A percentile compares a stretch with the other conserved stretches of the same genome.
Conservation (phyloP, 495 filamentous ascomycete species). For the Patellaria atrata region DNA sequence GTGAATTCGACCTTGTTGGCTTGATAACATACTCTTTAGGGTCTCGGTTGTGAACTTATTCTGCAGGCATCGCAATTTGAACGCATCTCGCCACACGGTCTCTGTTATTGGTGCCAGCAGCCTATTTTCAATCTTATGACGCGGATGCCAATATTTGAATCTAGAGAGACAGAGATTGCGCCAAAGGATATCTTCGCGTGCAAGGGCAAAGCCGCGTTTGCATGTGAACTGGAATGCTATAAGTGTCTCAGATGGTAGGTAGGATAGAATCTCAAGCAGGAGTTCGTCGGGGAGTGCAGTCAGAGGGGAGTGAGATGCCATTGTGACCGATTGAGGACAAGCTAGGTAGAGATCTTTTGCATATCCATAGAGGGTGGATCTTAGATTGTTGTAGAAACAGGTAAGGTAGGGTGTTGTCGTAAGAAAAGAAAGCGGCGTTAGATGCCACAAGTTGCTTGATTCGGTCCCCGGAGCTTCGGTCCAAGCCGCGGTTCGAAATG, state of each 20-base stretch:
- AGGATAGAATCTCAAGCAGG: conserved; percentile 25
- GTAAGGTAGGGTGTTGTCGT: too few relatives aligned
- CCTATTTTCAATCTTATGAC: conserved; percentile 48
- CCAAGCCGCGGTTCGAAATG: too few relatives aligned
- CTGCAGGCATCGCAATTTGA: conserved; percentile 39
- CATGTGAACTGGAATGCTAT: conserved; percentile 43
- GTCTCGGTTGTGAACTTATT: conserved; percentile 41
- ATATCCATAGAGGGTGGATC: too few relatives aligned
- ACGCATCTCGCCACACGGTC: conserved; percentile 66
- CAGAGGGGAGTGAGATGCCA: conserved; percentile 11
- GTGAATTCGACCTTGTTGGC: conserved; percentile 51
- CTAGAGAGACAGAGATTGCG: conserved; percentile 50
- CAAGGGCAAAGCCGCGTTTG: conserved; percentile 47
- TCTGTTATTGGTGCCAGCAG: conserved; percentile 34
- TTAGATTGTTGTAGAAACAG: too few relatives aligned
- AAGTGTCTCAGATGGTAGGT: conserved; percentile 22
- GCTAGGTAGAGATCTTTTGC: too few relatives aligned
- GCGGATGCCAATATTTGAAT: conserved; percentile 59
- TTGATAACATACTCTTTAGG: conserved; percentile 55
- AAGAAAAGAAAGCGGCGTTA: too few relatives aligned
- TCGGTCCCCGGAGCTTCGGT: too few relatives aligned
- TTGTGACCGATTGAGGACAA: too few relatives aligned
- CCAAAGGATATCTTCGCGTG: conserved; percentile 62
- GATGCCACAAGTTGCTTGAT: too few relatives aligned
- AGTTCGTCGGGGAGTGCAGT: conserved; percentile 28